Evolutionary conservation across 306 rosid species (phyloP).

Genomic region (Cyamopsis tetragonoloba): DNA sequence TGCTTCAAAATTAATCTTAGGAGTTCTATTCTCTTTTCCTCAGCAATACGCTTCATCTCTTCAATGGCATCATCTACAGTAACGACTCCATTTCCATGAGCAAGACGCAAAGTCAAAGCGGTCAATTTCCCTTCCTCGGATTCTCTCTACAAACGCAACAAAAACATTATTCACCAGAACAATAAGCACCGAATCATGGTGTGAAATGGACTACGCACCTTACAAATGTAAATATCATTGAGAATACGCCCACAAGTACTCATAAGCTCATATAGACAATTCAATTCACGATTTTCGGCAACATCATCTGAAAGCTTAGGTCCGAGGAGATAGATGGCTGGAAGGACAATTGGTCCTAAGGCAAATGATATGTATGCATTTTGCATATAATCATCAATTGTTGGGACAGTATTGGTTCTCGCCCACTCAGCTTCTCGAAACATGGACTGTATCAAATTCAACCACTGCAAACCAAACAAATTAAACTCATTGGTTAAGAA

Average conservation of each 20-base stretch:
- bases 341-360: conserved; percentile 78
- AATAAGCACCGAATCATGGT: background rate
- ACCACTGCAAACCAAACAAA: conserved; percentile 58
- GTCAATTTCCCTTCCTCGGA: conserved; percentile 74
- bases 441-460: conserved; percentile 64
- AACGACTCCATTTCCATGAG: conserved; percentile 31
- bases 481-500: background rate
- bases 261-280: conserved; percentile 50
- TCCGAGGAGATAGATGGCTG: conserved; percentile 68
- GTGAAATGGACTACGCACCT: conserved; percentile 35
- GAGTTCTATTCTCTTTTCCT: conserved; percentile 53
- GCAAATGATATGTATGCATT: conserved; percentile 65
- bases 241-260: conserved; percentile 69
- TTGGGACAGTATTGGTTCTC: conserved; percentile 49
- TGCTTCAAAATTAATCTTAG: conserved; percentile 59
- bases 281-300: conserved; percentile 37
- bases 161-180: background rate
- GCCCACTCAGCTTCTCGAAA: conserved; percentile 67
- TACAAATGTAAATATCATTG: conserved; percentile 56
- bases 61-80: conserved; percentile 42
- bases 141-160: conserved; percentile 60
- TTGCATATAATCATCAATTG: conserved; percentile 64
- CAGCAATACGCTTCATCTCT: conserved; percentile 36
- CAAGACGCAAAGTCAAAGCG: conserved; percentile 39
- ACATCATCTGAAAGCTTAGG: conserved; percentile 56